phyloP scores from a whole-genome alignment of 257 asterid species.

The Anisodus tanguticus region DNA sequence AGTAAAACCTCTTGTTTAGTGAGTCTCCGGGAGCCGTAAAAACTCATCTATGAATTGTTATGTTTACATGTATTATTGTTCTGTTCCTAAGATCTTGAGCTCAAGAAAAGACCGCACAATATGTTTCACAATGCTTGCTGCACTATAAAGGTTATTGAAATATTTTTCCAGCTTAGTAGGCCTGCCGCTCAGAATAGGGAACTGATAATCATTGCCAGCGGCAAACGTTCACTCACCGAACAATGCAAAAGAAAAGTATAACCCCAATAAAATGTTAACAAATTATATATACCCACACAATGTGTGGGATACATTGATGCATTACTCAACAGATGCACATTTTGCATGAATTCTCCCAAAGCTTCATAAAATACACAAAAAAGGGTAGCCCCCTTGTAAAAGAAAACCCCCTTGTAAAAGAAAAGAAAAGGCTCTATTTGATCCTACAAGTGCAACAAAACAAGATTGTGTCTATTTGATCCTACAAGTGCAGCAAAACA shows the following conservation, averaged over 20 bases:
- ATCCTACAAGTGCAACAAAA: not conserved
- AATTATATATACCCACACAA: too few relatives aligned
- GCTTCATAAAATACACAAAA: not conserved
- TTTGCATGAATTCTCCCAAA: not conserved
- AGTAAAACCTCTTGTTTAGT: not conserved
- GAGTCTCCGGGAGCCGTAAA: not conserved
- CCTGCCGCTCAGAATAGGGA: not conserved
- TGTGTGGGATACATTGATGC: not conserved
- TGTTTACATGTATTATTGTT: not conserved
- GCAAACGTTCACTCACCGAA: too few relatives aligned
- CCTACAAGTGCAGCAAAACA: too few relatives aligned
- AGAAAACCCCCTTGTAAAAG: not conserved
- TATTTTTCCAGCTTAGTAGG: not conserved
- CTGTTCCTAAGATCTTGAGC: not conserved
- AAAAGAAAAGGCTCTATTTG: not conserved
- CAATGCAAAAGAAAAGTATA: not conserved
- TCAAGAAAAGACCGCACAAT: not conserved
- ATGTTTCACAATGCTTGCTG: not conserved
- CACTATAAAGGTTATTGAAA: not conserved
- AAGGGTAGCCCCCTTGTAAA: not conserved
- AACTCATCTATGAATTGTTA: not conserved
- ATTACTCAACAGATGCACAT: not conserved
- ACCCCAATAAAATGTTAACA: not conserved
- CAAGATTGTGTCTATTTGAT: too few relatives aligned
- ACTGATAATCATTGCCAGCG: not conserved